Evolutionary conservation across 1,284 basidiomycete genomes (phyloP), one percentile per base, ranked within the genome.

Genomic region (Ustilago bromivora): DNA sequence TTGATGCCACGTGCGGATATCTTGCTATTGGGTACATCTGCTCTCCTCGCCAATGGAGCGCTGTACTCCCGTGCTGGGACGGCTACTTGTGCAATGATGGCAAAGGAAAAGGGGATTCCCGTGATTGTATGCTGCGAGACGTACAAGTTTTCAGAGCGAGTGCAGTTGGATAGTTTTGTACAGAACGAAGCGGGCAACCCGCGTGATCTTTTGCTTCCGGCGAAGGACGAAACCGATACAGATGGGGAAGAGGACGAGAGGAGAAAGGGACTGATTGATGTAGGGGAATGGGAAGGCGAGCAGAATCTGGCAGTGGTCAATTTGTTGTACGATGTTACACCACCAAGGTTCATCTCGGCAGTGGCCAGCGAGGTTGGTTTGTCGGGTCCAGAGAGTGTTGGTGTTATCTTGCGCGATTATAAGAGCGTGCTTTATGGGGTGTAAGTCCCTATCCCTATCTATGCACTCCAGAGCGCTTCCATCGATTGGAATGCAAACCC

Each of bases 61-160:
- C 92, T 98, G 9, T 98, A 94, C 87, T 94, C 95, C 13, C 91
- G 97, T 60, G 94, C 95, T 0, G 97, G 97, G 31, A 98, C 96
- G 2, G 96, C 96, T 0, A 90, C 96, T 76, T 94, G 98, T 28
- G 94, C 96, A 0, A 96, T 99, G 94, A 91, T 98, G 89, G 94
- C 95, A 0, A 94, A 94, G 86, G 91, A 91, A 62, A 91, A 93
- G 82, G 92, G 92, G 23, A 92, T 98, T 1, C 97, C 97, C 8
- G 95, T 98, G 17, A 91, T 99, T 58, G 95, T 96, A 17, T 98
- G 95, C 82, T 97, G 96, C 57, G 97, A 99, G 88, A 99, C 97
- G 19, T 98, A 98, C 89, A 99, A 99, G 87, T 98, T 97, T 83
- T 93, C 93, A 28, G 97, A 99, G 81, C 91, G 92, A 40, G 92